Percentiles rank a stretch among this genome's conserved stretches.
Evolutionary conservation across 805 yeast genomes (phyloP).

Genomic region (Yarrowia sp.): DNA sequence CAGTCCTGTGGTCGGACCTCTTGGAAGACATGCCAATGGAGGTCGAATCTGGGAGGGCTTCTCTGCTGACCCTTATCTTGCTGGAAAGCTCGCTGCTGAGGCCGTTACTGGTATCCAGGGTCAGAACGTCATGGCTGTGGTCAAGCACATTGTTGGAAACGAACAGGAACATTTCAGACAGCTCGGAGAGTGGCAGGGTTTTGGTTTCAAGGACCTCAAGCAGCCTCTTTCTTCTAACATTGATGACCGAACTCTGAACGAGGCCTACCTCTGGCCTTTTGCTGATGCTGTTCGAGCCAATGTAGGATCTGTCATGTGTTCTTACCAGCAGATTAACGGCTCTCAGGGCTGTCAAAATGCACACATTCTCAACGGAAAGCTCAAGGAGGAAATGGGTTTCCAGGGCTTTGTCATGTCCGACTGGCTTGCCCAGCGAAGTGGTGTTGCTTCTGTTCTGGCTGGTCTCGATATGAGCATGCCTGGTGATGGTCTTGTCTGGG

Average conservation of each 20-base stretch:
- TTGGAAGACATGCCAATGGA: slow-evolving; percentile 67
- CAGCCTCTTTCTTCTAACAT: slow-evolving; percentile 60
- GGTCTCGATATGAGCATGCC: slow-evolving; percentile 70
- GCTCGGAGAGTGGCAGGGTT: slow-evolving; percentile 58
- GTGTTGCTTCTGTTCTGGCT: slow-evolving; percentile 62
- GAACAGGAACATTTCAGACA: slow-evolving; percentile 70
- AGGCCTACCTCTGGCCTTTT: slow-evolving; percentile 69
- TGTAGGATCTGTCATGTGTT: slow-evolving; percentile 67
- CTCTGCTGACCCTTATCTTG: slow-evolving; percentile 67
- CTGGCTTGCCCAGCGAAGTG: slow-evolving; percentile 70
- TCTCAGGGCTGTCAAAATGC: slow-evolving; percentile 67
- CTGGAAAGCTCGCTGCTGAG: slow-evolving; percentile 61
- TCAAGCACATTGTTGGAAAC: slow-evolving; percentile 64
- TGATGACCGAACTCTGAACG: slow-evolving; percentile 68
- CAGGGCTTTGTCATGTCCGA: slow-evolving; percentile 73
- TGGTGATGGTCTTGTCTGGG: slow-evolving; percentile 55
- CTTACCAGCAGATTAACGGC: slow-evolving; percentile 64
- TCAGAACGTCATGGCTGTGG: slow-evolving; percentile 64
- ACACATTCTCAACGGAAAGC: slow-evolving; percentile 59
- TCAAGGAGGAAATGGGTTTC: slow-evolving; percentile 68
- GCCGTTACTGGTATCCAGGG: slow-evolving; percentile 64
- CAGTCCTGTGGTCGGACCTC: slow-evolving; percentile 67
- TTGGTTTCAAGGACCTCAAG: slow-evolving; percentile 44
- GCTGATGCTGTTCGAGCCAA: slow-evolving; percentile 68
- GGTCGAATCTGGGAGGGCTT: slow-evolving; percentile 73